Base-by-base conservation (phyloP, 1,284 basidiomycete species). In the Psilocybe mexicana region DNA sequence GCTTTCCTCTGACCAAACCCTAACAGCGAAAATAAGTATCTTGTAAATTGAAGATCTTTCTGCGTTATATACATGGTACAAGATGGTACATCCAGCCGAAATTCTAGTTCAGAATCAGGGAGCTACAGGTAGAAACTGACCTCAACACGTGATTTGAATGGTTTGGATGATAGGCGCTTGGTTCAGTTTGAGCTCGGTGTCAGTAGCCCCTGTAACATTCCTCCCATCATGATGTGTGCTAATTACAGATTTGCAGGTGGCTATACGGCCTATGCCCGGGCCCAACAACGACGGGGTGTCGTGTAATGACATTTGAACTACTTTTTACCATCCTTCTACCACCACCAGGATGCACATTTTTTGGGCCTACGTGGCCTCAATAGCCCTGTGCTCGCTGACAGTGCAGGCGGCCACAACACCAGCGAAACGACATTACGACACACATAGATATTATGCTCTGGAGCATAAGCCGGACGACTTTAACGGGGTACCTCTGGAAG, bases 381-480 rank as follows among this genome's bases (percentile, higher is more conserved):
- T 78, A 58, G 60, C 55, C 38, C 35, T 63, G 40, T 62, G 70
- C 25, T 18, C 18, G 18, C 18, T 18, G 18, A 65, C 67, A 23
- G 60, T 66, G 42, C 65, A 63, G 46, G 63, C 65, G 54, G 67
- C 64, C 43, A 60, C 73, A 38, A 63, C 65, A 26, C 81, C 79
- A 30, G 67, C 73, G 58, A 83, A 78, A 69, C 80, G 80, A 52
- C 72, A 77, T 50, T 95, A 98, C 74, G 73, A 81, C 63, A 87
- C 89, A 1, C 92, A 98, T 74, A 81, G 90, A 66, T 99, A 99
- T 77, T 96, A 95, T 76, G 89, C 93, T 54, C 72, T 96, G 25
- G 89, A 96, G 71, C 84, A 92, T 69, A 73, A 81, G 62, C 82
- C 86, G 45, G 66, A 67, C 6, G 72, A 73, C 43, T 54, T 66